phyloP scores from a whole-genome alignment of 345 rosid species.

The Nephelium lappaceum region DNA sequence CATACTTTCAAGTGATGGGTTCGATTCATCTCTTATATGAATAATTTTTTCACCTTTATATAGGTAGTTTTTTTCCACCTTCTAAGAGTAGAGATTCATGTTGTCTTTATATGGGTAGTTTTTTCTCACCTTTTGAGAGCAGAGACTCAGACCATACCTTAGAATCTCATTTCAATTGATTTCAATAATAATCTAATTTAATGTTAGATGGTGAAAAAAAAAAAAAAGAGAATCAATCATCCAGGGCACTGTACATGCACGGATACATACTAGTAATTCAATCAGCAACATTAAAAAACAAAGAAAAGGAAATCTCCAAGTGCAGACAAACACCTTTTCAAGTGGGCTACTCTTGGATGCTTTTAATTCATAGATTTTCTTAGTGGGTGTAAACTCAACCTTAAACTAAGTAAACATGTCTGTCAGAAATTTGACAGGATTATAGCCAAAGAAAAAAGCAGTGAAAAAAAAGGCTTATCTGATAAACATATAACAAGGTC shows the following conservation, averaged over 20 bases:
- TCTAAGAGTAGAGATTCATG: too few species aligned
- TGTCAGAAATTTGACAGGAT: constrained; percentile 41
- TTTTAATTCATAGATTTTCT: constrained; percentile 2
- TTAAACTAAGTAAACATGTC: constrained; percentile 51
- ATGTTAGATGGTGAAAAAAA: too few species aligned
- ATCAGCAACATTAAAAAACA: constrained; percentile 15
- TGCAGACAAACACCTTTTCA: constrained; percentile 33
- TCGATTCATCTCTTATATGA: too few species aligned
- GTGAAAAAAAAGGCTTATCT: constrained; percentile 31
- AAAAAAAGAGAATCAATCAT: too few species aligned
- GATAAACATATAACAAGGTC: constrained; percentile 15
- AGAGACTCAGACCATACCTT: too few species aligned
- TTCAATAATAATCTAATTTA: too few species aligned
- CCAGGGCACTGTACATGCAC: background rate
- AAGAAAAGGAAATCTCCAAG: constrained; percentile 24
- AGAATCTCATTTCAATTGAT: too few species aligned
- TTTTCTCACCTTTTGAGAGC: too few species aligned
- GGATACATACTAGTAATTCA: background rate
- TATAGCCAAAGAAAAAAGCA: constrained; percentile 30
- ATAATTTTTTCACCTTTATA: too few species aligned
- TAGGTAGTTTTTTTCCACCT: too few species aligned
- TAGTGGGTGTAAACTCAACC: constrained; percentile 44
- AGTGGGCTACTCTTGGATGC: constrained; percentile 16
- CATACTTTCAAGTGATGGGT: too few species aligned
- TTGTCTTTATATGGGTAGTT: too few species aligned